A percentile compares a stretch with the other conserved stretches of the same genome.
Conservation (phyloP, 2,329 filamentous ascomycete species). For the Sporothrix brasiliensis region DNA sequence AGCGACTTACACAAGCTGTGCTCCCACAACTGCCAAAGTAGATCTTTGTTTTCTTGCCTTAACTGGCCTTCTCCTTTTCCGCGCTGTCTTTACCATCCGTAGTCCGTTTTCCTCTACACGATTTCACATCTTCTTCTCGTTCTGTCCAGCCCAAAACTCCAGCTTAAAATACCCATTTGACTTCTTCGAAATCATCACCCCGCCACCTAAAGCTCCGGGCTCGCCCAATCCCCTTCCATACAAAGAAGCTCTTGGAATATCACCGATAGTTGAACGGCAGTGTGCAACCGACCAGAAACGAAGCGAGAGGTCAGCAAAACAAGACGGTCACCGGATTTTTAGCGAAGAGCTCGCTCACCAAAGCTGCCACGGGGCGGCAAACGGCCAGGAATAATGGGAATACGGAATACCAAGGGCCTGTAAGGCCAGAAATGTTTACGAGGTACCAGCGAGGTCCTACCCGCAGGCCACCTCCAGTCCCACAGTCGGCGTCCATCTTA, state of each 20-base stretch:
- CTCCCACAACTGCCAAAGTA: not conserved
- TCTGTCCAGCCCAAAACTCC: not conserved
- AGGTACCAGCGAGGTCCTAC: conserved; percentile 7
- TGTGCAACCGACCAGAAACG: not conserved
- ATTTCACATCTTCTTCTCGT: not conserved
- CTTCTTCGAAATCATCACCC: not conserved
- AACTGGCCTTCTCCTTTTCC: not conserved
- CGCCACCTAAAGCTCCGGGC: not conserved
- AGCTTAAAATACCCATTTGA: not conserved
- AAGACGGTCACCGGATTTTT: conserved; percentile 3
- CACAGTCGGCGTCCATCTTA: not conserved
- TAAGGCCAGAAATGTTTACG: not conserved
- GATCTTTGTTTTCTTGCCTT: not conserved
- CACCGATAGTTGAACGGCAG: not conserved
- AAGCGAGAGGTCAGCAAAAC: conserved; percentile 4
- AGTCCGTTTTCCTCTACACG: conserved; percentile 7
- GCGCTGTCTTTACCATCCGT: not conserved
- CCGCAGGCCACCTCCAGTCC: not conserved
- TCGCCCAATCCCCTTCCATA: conserved; percentile 1
- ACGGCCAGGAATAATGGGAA: not conserved
- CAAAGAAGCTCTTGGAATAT: conserved; percentile 4
- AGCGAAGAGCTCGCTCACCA: not conserved
- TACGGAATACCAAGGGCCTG: conserved; percentile 7
- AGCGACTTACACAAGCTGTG: conserved; percentile 13
- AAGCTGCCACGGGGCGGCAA: not conserved